Conservation (phyloP, 192 early-diverging fungal species). For the Entomortierella chlamydospora region DNA sequence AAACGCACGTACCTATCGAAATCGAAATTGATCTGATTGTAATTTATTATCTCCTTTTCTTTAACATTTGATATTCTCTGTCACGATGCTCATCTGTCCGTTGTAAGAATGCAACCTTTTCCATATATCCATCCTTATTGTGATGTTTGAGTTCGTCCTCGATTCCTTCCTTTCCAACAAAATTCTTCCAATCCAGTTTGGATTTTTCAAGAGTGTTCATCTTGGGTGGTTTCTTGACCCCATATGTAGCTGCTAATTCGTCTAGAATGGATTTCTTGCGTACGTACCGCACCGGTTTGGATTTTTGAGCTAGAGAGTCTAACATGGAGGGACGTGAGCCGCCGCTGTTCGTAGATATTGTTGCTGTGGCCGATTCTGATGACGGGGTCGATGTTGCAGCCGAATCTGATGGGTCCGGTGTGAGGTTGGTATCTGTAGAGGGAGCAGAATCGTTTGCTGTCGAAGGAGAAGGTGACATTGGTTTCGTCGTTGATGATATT, state of each 20-base stretch:
- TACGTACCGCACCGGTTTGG: constrained; percentile 27
- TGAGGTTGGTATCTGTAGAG: constrained; percentile 2
- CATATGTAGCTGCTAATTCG: constrained; percentile 42
- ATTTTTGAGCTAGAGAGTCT: constrained; percentile 14
- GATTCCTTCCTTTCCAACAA: constrained; percentile 72
- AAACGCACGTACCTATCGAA: too few species aligned
- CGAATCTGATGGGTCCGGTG: background rate
- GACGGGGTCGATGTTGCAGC: background rate
- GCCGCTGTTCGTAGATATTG: background rate
- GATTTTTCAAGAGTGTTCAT: constrained; percentile 78
- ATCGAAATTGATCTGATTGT: too few species aligned
- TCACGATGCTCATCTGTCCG: constrained; percentile 71
- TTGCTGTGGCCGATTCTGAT: too few species aligned
- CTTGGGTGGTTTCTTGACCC: constrained; percentile 66
- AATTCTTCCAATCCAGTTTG: constrained; percentile 75
- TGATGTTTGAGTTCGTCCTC: constrained; percentile 70
- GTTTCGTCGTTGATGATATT: background rate
- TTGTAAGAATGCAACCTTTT: constrained; percentile 76
- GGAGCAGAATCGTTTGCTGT: constrained; percentile 1
- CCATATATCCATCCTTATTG: constrained; percentile 80
- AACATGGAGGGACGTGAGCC: constrained; percentile 21
- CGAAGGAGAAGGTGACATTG: background rate
- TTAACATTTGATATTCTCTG: constrained; percentile 56
- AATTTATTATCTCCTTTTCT: constrained; percentile 21
- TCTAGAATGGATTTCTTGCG: constrained; percentile 51